Conservation (phyloP, 2,329 filamentous ascomycete species). For the Thelonectria rubi region DNA sequence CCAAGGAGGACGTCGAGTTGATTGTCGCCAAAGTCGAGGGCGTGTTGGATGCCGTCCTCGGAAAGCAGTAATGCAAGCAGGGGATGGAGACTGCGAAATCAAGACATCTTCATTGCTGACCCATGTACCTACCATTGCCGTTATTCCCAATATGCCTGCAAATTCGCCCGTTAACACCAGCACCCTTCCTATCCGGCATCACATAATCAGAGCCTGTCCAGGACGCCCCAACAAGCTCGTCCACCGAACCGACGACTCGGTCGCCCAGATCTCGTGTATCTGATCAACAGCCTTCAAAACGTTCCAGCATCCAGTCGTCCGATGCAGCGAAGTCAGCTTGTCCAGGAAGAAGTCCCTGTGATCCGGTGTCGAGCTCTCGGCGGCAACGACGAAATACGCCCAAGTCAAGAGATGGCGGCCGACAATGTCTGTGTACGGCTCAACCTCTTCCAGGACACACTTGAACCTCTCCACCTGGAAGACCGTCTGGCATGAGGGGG, state of each 20-base stretch:
- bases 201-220: slow-evolving; percentile 39
- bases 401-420: slow-evolving; percentile 33
- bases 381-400: slow-evolving; percentile 37
- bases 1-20: slow-evolving; percentile 33
- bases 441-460: slow-evolving; percentile 26
- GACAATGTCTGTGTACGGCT: slow-evolving; percentile 32
- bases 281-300: slow-evolving; percentile 37
- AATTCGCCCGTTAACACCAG: background rate
- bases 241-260: slow-evolving; percentile 35
- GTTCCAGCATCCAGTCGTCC: slow-evolving; percentile 34
- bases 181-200: background rate
- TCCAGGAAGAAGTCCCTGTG: slow-evolving; percentile 35
- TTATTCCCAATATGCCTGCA: background rate
- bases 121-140: background rate
- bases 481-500: slow-evolving; percentile 24
- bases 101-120: background rate
- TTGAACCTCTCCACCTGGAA: slow-evolving; percentile 33
- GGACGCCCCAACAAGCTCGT: slow-evolving; percentile 36
- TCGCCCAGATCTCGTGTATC: slow-evolving; percentile 37
- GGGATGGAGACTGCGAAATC: background rate
- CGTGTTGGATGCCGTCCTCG: background rate
- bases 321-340: slow-evolving; percentile 30
- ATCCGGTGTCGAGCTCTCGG: slow-evolving; percentile 32
- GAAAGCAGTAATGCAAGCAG: background rate
- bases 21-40: slow-evolving; percentile 27